Base-by-base conservation (phyloP, 1,284 basidiomycete genomes). In the Ceraceosorus guamensis region DNA sequence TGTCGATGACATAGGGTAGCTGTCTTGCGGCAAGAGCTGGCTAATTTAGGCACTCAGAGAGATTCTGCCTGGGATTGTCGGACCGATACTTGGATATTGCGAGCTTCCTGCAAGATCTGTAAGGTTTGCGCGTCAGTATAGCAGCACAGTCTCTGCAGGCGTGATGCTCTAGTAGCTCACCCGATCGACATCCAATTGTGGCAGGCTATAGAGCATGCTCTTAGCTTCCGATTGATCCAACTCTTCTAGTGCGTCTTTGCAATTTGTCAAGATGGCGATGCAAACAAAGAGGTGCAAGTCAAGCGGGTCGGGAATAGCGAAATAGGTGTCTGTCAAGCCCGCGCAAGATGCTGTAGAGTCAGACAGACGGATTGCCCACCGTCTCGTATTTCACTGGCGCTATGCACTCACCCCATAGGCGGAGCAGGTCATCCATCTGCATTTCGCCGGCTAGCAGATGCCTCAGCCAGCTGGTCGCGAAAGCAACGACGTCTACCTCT, bases 281-380 rank as follows among this genome's bases (percentile, higher is more conserved):
- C 76, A 77, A 4, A 77, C 76, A 51, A 75, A 77, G 39, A 71
- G 60, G 55, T 77, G 76, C 44, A 77, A 60, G 53, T 77, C 73
- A 48, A 76, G 49, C 16, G 68, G 67, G 51, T 77, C 70, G 5
- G 61, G 58, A 33, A 73, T 50, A 3, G 73, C 71, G 57, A 77
- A 76, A 57, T 77, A 77, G 24, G 73, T 74, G 54, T 77, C 66
- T 60, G 44, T 16, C n/a, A n/a, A n/a, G n/a, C n/a, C n/a, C n/a
- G n/a, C n/a, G n/a, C n/a, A n/a, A n/a, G n/a, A n/a, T n/a, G n/a
- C n/a, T n/a, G n/a, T n/a, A n/a, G n/a, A n/a, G n/a, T n/a, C n/a
- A n/a, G n/a, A n/a, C n/a, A n/a, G n/a, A n/a, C n/a, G n/a, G n/a
- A n/a, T n/a, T n/a, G n/a, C n/a, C n/a, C n/a, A n/a, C n/a, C n/a